Percentiles rank a stretch among this genome's conserved stretches.
Evolutionary conservation across 2,329 filamentous ascomycete genomes (phyloP).

Genomic region (Metarhizium guizhouense): DNA sequence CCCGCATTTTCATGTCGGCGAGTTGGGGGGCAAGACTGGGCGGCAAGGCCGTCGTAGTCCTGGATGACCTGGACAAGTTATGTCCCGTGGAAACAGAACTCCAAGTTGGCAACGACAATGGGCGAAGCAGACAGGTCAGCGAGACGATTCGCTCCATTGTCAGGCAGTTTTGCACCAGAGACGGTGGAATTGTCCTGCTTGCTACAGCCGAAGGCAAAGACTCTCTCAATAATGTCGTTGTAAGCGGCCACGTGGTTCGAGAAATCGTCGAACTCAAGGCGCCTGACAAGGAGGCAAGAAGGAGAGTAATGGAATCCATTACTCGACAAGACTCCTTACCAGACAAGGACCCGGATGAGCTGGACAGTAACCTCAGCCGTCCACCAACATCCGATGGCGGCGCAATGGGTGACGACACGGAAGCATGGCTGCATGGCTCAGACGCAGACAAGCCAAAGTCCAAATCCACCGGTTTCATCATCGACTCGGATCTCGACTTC

Average conservation of each 20-base stretch:
- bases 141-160: conserved; percentile 79
- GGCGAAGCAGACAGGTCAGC: conserved; percentile 82
- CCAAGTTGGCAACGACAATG: conserved; percentile 88
- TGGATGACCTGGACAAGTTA: conserved; percentile 89
- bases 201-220: conserved; percentile 93
- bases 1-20: conserved; percentile 76
- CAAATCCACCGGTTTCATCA: conserved; percentile 53
- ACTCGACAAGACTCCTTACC: conserved; percentile 45
- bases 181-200: conserved; percentile 75
- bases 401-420: conserved; percentile 40
- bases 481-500: conserved; percentile 75
- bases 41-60: conserved; percentile 72
- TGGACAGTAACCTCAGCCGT: conserved; percentile 38
- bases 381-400: conserved; percentile 48
- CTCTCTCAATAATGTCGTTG: conserved; percentile 77
- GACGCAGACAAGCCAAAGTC: conserved; percentile 34
- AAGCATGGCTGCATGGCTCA: conserved; percentile 69
- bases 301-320: conserved; percentile 75
- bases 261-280: conserved; percentile 87
- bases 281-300: conserved; percentile 82
- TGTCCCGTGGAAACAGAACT: conserved; percentile 92
- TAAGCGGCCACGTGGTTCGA: conserved; percentile 84
- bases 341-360: conserved; percentile 27
- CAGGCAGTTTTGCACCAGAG: conserved; percentile 70
- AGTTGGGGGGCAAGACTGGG: conserved; percentile 86